These are phyloP conservation scores for Populus hybrid DNA, from an alignment of 441 rosid species.

Conservation along the genomic window DNA sequence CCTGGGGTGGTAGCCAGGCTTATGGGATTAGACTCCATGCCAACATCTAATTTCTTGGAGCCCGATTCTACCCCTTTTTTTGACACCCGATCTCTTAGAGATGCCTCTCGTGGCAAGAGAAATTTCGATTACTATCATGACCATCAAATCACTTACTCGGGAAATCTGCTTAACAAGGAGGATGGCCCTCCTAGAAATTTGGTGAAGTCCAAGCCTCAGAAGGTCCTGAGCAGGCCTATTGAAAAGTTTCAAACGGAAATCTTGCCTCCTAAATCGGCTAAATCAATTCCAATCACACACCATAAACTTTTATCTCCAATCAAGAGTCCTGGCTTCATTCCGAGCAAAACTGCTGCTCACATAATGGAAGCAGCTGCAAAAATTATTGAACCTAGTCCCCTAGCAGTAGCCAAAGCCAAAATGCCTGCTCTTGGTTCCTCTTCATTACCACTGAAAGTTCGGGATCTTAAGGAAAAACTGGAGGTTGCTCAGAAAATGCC, in stretches of 20 bases:
- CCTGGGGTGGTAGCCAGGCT: conserved; percentile 96
- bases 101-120: conserved; percentile 40
- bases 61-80: conserved; percentile 55
- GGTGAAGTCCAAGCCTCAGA: conserved; percentile 42
- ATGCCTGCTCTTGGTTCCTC: conserved; percentile 52
- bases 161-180: conserved; percentile 44
- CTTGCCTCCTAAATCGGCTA: conserved; percentile 92
- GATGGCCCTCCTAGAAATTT: conserved; percentile 38
- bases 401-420: conserved; percentile 42
- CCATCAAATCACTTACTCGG: conserved; percentile 46
- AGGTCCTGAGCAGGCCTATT: conserved; percentile 52
- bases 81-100: conserved; percentile 56
- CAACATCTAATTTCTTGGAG: conserved; percentile 51
- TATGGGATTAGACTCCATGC: conserved; percentile 91
- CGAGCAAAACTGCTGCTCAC: conserved; percentile 76
- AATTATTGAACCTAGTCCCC: conserved; percentile 65
- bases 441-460: conserved; percentile 61
- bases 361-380: conserved; percentile 98
- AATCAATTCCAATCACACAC: conserved; percentile 87
- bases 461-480: conserved; percentile 63
- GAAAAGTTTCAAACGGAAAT: conserved; percentile 93
- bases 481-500: conserved; percentile 58
- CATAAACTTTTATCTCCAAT: conserved; percentile 94
- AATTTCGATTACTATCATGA: conserved; percentile 50
- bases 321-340: conserved; percentile 82